These are phyloP conservation scores for Umbelopsis ramanniana DNA, from an alignment of 192 early-diverging fungal genomes.

Conservation along the genomic window DNA sequence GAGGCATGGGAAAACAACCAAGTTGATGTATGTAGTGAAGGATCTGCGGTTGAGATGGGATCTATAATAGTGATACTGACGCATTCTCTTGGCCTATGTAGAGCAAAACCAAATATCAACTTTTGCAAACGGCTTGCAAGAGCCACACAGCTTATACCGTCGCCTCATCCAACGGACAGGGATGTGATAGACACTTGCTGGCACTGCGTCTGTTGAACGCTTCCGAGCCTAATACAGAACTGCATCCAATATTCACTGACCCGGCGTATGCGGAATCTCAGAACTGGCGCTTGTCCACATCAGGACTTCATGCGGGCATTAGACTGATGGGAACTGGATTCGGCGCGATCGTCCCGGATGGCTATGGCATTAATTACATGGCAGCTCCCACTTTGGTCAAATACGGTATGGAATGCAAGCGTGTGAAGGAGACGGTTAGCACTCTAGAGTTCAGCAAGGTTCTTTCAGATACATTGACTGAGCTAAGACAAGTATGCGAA, in stretches of 20 bases:
- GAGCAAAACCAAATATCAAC: constrained; percentile 58
- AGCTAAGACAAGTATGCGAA: constrained; percentile 43
- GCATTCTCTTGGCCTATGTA: constrained; percentile 21
- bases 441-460: constrained; percentile 23
- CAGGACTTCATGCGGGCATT: constrained; percentile 72
- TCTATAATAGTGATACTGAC: background rate
- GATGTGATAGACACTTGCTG: constrained; percentile 84
- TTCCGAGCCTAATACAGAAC: constrained; percentile 40
- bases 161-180: constrained; percentile 76
- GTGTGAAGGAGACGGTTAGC: constrained; percentile 28
- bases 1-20: constrained; percentile 57
- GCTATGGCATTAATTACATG: constrained; percentile 91
- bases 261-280: constrained; percentile 68
- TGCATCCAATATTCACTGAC: constrained; percentile 69
- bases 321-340: constrained; percentile 81
- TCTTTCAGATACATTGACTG: constrained; percentile 29
- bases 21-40: constrained; percentile 24
- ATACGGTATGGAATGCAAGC: constrained; percentile 83
- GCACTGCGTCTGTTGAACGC: constrained; percentile 69
- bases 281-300: constrained; percentile 78
- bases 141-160: constrained; percentile 71
- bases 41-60: constrained; percentile 12
- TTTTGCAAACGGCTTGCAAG: constrained; percentile 64
- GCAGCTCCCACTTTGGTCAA: constrained; percentile 66
- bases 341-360: constrained; percentile 78